phyloP scores from a whole-genome alignment of 768 basidiomycete genomes.

The Tubosaeta brunneosetosa region DNA sequence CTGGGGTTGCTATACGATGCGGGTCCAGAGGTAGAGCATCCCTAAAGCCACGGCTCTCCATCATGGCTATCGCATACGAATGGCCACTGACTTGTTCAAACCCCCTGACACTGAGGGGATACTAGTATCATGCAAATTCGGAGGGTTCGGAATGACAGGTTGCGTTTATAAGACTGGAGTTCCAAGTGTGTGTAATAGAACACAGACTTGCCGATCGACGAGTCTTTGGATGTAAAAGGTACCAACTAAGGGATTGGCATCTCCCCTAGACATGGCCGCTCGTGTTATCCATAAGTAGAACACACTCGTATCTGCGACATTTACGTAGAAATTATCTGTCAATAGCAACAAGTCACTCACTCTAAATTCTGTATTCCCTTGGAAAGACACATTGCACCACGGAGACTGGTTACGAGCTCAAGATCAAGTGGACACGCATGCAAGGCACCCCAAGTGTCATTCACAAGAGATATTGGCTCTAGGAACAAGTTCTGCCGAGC shows the following conservation, averaged over 20 bases:
- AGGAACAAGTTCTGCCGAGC: constrained; percentile 31
- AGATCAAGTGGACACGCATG: constrained; percentile 42
- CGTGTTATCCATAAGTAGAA: constrained; percentile 35
- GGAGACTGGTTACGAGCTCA: constrained; percentile 33
- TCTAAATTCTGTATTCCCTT: constrained; percentile 34
- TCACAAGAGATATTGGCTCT: constrained; percentile 29
- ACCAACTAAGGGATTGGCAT: constrained; percentile 35
- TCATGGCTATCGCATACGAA: neutral
- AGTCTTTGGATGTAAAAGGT: constrained; percentile 38
- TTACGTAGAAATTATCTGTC: neutral
- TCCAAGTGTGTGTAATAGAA: neutral
- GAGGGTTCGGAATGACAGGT: constrained; percentile 30
- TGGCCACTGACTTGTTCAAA: constrained; percentile 31
- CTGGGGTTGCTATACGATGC: constrained; percentile 22
- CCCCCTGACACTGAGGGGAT: constrained; percentile 35
- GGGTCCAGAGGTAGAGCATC: constrained; percentile 30
- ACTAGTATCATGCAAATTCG: constrained; percentile 41
- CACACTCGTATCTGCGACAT: constrained; percentile 34
- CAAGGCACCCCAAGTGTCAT: constrained; percentile 37
- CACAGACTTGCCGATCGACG: constrained; percentile 31
- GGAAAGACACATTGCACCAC: constrained; percentile 38
- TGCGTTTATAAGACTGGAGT: constrained; percentile 31
- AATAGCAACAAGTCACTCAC: constrained; percentile 13
- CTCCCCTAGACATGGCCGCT: constrained; percentile 32
- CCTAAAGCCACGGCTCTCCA: constrained; percentile 16